Evolutionary conservation across 1,139 yeast genomes (phyloP).

Genomic region (Pichia sp.): DNA sequence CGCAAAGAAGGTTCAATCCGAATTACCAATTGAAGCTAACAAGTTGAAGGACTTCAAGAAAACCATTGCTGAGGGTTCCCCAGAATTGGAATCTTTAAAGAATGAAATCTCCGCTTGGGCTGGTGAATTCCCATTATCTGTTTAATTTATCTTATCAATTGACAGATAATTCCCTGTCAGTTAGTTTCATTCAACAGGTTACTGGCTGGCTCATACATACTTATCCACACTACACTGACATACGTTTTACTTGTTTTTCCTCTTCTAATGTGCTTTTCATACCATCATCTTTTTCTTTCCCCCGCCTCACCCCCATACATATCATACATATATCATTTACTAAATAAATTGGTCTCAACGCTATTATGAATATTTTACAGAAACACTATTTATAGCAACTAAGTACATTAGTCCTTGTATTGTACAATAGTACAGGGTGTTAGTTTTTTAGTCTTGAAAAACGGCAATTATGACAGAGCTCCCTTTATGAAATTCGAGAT

Average conservation of each 20-base stretch:
- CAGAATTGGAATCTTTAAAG: slow-evolving; percentile 61
- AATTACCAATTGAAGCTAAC: slow-evolving; percentile 79
- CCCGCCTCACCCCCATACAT: not conserved
- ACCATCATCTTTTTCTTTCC: not conserved
- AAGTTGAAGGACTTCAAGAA: slow-evolving; percentile 91
- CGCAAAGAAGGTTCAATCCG: slow-evolving; percentile 68
- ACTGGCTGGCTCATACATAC: too few species aligned
- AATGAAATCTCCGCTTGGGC: slow-evolving; percentile 87
- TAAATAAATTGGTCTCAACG: slow-evolving; percentile 13
- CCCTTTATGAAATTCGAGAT: too few species aligned
- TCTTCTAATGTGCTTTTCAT: not conserved
- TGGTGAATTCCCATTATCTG: slow-evolving; percentile 88
- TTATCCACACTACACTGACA: too few species aligned
- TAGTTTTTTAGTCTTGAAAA: too few species aligned
- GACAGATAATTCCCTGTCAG: too few species aligned
- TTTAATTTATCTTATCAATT: slow-evolving; percentile 27
- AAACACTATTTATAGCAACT: too few species aligned
- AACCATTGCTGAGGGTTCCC: slow-evolving; percentile 62
- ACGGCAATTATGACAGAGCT: too few species aligned
- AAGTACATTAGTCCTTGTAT: too few species aligned
- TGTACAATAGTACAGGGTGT: too few species aligned
- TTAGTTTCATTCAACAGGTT: too few species aligned
- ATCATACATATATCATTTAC: slow-evolving; percentile 4
- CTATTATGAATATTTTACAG: slow-evolving; percentile 8
- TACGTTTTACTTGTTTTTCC: not conserved